These are phyloP conservation scores for Oryza brachyantha DNA, from an alignment of 176 grass and related monocot genomes.

Conservation along the genomic window DNA sequence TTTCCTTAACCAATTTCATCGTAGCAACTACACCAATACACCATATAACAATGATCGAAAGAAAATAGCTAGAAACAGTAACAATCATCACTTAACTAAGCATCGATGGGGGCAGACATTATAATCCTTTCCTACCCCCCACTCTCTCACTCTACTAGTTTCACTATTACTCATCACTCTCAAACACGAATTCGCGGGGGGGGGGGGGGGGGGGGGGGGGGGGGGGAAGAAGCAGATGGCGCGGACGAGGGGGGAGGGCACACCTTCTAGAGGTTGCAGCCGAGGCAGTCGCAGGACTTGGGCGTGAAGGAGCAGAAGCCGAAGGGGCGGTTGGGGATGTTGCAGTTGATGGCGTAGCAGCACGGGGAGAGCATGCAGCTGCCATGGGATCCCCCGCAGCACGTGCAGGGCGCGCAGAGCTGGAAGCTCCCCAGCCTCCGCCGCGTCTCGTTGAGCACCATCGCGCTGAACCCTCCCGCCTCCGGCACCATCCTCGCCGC, in stretches of 20 bases:
- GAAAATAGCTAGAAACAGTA: slow-evolving; percentile 44
- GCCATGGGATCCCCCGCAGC: slow-evolving; percentile 65
- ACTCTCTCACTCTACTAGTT: neutral
- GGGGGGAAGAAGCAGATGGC: neutral
- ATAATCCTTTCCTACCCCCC: slow-evolving; percentile 21
- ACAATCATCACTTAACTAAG: slow-evolving; percentile 29
- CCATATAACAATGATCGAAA: slow-evolving; percentile 35
- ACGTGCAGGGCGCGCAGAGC: slow-evolving; percentile 92
- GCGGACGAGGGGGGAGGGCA: neutral
- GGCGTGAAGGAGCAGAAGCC: slow-evolving; percentile 95
- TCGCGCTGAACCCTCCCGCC: slow-evolving; percentile 30
- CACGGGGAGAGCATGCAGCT: slow-evolving; percentile 79
- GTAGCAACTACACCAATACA: slow-evolving; percentile 30
- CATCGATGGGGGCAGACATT: slow-evolving; percentile 7
- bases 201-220: too few relatives aligned
- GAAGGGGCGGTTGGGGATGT: slow-evolving; percentile 93
- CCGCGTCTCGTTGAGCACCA: slow-evolving; percentile 63
- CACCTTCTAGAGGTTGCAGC: slow-evolving; percentile 58
- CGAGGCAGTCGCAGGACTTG: slow-evolving; percentile 70
- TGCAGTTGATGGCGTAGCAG: slow-evolving; percentile 99
- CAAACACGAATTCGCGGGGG: neutral
- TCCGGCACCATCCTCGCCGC: slow-evolving; percentile 37
- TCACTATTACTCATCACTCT: neutral
- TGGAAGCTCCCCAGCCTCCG: slow-evolving; percentile 70
- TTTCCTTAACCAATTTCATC: slow-evolving; percentile 16